These are phyloP conservation scores for Gossypium thurberi DNA, from an alignment of 345 rosid genomes.

Conservation along the genomic window DNA sequence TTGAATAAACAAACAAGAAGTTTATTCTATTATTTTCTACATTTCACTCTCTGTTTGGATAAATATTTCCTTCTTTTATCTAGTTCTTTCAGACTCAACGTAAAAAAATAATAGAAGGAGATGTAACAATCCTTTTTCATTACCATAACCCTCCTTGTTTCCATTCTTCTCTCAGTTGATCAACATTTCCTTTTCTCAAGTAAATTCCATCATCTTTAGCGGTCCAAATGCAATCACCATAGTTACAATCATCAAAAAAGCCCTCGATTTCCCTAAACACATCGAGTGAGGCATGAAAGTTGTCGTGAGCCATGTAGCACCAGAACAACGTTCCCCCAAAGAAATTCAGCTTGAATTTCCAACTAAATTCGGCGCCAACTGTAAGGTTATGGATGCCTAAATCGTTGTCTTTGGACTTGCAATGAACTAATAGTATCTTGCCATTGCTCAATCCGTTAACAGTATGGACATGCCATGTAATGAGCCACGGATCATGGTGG, in stretches of 20 bases:
- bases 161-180: no score
- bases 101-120: no score
- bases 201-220: not conserved
- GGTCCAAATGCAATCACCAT: not conserved
- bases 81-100: no score
- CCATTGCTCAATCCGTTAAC: not conserved
- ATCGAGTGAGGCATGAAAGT: no score
- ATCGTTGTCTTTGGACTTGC: not conserved
- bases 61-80: no score
- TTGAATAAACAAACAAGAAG: no score
- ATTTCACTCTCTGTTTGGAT: no score
- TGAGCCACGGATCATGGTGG: no score
- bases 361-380: not conserved
- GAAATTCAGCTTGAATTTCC: not conserved
- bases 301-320: not conserved
- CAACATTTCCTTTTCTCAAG: not conserved
- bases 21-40: no score
- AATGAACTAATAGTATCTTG: not conserved
- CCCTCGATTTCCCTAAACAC: no score
- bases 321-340: not conserved
- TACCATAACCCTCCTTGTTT: no score
- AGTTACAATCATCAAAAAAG: not conserved
- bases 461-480: not conserved
- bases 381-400: not conserved
- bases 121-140: no score